Evolutionary conservation across 75 land plant species (phyloP), one percentile per base, ranked within the genome.

Genomic region (Pinus albicaulis): DNA sequence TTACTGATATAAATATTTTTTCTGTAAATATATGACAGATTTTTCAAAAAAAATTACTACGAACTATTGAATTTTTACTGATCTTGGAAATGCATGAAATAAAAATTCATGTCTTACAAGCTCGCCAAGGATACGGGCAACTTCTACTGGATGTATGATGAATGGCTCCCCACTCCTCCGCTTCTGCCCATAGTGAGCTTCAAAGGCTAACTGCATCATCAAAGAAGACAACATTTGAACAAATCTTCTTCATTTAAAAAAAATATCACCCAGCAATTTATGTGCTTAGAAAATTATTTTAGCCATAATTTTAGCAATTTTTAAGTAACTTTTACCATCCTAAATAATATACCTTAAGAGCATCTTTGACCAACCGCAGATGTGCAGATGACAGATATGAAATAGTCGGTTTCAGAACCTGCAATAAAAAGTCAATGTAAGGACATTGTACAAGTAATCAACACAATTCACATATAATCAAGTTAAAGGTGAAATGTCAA

Each of bases 131-230:
- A 95, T 95, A 14, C 92, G 90, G 20, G 97, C 98, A 85, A 95
- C 98, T 84, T 91, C 98, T 74, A 95, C 98, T 69, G 98, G 98
- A 87, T 95, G 98, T 66, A 88, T 93, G 57, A 95, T 95, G 66
- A 89, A 95, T 20, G 98, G 98, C 61, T 95, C 98, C 56, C 98
- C 98, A 84, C 98, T 95, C 71, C 92, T 87, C 74, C 98, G 83
- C 76, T 93, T 95, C 74, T 95, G 98, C 34, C 98, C 98, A 86
- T 94, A 86, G 80, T 95, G 98, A 36, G 98, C 98, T 80, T 93
- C 92, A 80, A 93, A 95, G 72, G 98, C 98, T 62, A 95, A 77
- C 98, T 95, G 87, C 74, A 82, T 14, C 78, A 78, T 77, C 56
- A 73, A 73, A 63, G 71, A 10, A 74, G 14, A 11, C 25, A 0